Evolutionary conservation across 805 yeast genomes (phyloP), one percentile per base, ranked within the genome.

Genomic region (Candida dendrica): DNA sequence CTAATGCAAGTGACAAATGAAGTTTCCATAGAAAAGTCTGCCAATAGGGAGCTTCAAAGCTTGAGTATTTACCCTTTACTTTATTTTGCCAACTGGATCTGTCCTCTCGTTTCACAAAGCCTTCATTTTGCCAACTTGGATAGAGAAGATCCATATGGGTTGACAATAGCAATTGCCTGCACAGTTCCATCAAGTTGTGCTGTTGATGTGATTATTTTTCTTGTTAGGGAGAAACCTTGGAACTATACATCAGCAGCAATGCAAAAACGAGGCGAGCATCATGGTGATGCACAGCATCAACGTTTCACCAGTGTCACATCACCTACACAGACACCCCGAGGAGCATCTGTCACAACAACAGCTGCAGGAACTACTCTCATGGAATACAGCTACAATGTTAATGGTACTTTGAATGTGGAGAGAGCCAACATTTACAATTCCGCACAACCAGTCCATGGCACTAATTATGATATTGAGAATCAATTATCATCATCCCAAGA

Each of bases 141-240:
- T 2, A 33, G 15, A 6, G 7, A 16, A 2, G 26, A 38, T 8
- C 49, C 56, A 0, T 48, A 38, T 29, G 45, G 24, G 0, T 35
- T 53, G 1, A 16, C 37, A 1, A 6, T 50, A 8, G 34, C 46
- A 11, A 77, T 84, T 14, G 84, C 91, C 0, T 77, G 81, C 45
- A 77, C 80, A 66, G 85, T 84, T 58, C 90, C 95, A 2, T 69
- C 84, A 52, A 82, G 82, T 59, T 88, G 95, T 46, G 69, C 79
- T 18, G 77, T 88, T 17, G 95, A 89, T 56, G 71, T 88, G 0
- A 45, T 77, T 18, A 95, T 88, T 16, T 88, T 88, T 53, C 63
- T 83, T 31, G 74, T 79, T 42, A 69, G 93, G 40, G 96, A 88
- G 55, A 72, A 69, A 45, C 95, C 95, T 1, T 87, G 95, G 95